phyloP scores from a whole-genome alignment of 2,329 filamentous ascomycete species.

The Arthrobotrys megalospora region DNA sequence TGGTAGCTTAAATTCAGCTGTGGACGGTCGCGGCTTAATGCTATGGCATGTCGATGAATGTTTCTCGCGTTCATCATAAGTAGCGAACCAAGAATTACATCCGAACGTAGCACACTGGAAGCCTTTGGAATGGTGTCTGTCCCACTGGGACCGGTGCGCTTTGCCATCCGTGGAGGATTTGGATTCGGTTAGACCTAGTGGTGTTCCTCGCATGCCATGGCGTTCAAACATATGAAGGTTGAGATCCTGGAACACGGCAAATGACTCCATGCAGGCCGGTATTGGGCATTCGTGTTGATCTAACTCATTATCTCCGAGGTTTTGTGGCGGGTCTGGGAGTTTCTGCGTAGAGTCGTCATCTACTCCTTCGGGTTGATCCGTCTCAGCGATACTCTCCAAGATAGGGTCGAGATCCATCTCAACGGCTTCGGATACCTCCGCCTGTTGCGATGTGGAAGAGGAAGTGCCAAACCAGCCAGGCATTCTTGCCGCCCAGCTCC shows the following conservation, averaged over 20 bases:
- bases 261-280: conserved; percentile 40
- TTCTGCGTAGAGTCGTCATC: neutral
- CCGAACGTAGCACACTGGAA: conserved; percentile 36
- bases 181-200: conserved; percentile 30
- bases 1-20: neutral
- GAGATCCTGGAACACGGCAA: conserved; percentile 41
- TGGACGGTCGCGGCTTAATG: conserved; percentile 14
- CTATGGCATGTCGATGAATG: conserved; percentile 37
- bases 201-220: conserved; percentile 41
- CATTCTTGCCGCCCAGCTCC: conserved; percentile 57
- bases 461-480: conserved; percentile 34
- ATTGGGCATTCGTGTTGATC: conserved; percentile 43
- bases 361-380: neutral
- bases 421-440: neutral
- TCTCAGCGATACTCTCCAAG: conserved; percentile 7
- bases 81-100: conserved; percentile 41
- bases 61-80: conserved; percentile 33
- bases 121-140: conserved; percentile 1
- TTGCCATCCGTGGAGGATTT: neutral
- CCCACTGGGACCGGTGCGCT: conserved; percentile 4
- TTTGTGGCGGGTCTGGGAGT: conserved; percentile 1
- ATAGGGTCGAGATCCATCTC: conserved; percentile 38
- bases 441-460: neutral
- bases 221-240: conserved; percentile 51
- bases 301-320: neutral